Conservation (phyloP, 1,284 basidiomycete genomes). For the Pholiota adiposa region DNA sequence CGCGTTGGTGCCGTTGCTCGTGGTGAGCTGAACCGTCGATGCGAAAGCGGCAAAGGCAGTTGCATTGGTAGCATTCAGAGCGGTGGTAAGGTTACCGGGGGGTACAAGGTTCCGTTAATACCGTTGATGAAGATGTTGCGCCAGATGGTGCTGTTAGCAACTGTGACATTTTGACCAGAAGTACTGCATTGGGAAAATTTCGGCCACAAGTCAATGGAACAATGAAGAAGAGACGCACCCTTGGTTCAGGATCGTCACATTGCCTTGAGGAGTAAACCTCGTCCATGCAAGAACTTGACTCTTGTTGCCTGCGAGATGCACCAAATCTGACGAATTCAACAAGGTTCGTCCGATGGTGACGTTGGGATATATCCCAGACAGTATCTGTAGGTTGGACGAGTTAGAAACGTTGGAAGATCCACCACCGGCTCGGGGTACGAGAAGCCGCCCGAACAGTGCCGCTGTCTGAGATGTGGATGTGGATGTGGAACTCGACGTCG, state of each 20-base stretch:
- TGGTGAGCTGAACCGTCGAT: constrained; percentile 25
- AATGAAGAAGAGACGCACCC: constrained; percentile 36
- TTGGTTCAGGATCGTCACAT: constrained; percentile 59
- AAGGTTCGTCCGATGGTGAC: constrained; percentile 69
- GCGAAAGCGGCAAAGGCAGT: constrained; percentile 37
- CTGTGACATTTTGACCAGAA: constrained; percentile 45
- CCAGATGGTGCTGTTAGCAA: constrained; percentile 49
- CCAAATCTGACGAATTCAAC: constrained; percentile 50
- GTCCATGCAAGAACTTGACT: constrained; percentile 72
- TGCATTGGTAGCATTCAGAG: constrained; percentile 47
- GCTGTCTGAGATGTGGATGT: background rate
- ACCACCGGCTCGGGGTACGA: background rate
- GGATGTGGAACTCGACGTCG: background rate
- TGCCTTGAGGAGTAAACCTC: constrained; percentile 40
- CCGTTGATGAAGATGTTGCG: constrained; percentile 55
- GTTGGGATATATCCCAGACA: constrained; percentile 48
- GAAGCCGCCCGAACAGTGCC: constrained; percentile 17
- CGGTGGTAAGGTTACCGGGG: constrained; percentile 55
- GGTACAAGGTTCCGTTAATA: constrained; percentile 55
- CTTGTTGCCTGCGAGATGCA: constrained; percentile 57
- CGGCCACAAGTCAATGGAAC: background rate
- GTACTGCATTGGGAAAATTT: background rate
- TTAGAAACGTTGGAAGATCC: background rate
- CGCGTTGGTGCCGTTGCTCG: constrained; percentile 30
- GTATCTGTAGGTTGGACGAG: constrained; percentile 19